phyloP scores from a whole-genome alignment of 2,329 filamentous ascomycete species.

The Lachnellula suecica region DNA sequence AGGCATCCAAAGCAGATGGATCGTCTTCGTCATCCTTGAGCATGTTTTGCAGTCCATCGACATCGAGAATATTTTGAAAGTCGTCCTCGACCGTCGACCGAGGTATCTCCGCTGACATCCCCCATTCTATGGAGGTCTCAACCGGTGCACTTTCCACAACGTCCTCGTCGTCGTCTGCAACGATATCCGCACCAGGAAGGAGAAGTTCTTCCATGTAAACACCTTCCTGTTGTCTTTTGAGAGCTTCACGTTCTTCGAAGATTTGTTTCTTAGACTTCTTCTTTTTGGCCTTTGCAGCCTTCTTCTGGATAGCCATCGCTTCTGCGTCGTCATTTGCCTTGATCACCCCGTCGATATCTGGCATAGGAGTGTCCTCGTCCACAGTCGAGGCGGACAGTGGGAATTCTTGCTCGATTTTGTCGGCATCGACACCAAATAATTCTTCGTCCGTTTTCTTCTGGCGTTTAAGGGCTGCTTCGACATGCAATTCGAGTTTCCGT shows the following conservation, averaged over 20 bases:
- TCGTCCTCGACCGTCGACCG: constrained; percentile 67
- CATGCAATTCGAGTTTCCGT: constrained; percentile 70
- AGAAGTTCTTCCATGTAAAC: constrained; percentile 41
- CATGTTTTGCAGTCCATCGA: constrained; percentile 68
- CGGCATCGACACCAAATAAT: constrained; percentile 65
- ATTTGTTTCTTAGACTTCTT: constrained; percentile 79
- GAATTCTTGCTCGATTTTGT: constrained; percentile 50
- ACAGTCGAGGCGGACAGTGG: constrained; percentile 34
- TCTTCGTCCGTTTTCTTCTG: constrained; percentile 81
- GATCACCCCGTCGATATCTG: constrained; percentile 48
- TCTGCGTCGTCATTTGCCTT: constrained; percentile 51
- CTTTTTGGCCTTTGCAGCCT: constrained; percentile 54
- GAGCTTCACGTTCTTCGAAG: constrained; percentile 64
- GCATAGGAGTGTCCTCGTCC: constrained; percentile 49
- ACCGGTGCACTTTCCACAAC: constrained; percentile 36
- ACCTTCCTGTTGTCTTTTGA: constrained; percentile 55
- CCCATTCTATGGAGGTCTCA: constrained; percentile 53
- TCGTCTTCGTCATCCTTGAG: constrained; percentile 71
- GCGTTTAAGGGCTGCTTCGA: constrained; percentile 72
- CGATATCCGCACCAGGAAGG: constrained; percentile 35
- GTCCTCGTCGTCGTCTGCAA: constrained; percentile 30
- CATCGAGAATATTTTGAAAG: constrained; percentile 60
- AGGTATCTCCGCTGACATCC: constrained; percentile 56
- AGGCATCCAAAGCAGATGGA: constrained; percentile 49
- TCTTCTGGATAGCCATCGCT: constrained; percentile 50